phyloP scores from a whole-genome alignment of 169 alveolate species.

The Theileria equi region DNA sequence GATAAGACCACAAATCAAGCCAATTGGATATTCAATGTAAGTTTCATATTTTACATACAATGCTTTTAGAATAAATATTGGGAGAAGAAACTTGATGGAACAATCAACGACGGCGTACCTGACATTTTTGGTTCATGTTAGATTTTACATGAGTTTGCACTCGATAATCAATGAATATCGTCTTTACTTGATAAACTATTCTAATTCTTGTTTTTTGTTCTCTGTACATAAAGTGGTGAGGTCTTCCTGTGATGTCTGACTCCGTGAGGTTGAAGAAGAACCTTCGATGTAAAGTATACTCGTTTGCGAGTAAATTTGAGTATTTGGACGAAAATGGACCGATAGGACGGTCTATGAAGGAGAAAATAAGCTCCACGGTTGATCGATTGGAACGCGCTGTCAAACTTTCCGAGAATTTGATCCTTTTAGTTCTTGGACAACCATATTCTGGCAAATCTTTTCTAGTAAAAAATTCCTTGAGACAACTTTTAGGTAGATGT shows the following conservation, averaged over 20 bases:
- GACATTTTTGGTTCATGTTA: slow-evolving; percentile 24
- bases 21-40: slow-evolving; percentile 38
- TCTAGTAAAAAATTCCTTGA: slow-evolving; percentile 25
- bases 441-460: slow-evolving; percentile 62
- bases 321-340: neutral
- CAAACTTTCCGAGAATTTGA: slow-evolving; percentile 10
- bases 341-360: slow-evolving; percentile 41
- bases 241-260: neutral
- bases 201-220: neutral
- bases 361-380: slow-evolving; percentile 16
- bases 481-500: neutral
- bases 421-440: slow-evolving; percentile 26
- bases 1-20: slow-evolving; percentile 53
- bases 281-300: neutral
- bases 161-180: neutral
- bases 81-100: slow-evolving; percentile 55
- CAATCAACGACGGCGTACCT: slow-evolving; percentile 52
- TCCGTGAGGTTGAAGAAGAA: neutral
- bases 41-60: neutral
- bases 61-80: slow-evolving; percentile 34
- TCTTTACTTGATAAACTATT: neutral
- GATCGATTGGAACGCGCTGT: slow-evolving; percentile 7
- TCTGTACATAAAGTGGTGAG: neutral
- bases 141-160: neutral
- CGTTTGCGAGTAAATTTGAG: neutral